Base-by-base conservation (phyloP, 1,284 basidiomycete genomes). In the Pterulicium gracile region DNA sequence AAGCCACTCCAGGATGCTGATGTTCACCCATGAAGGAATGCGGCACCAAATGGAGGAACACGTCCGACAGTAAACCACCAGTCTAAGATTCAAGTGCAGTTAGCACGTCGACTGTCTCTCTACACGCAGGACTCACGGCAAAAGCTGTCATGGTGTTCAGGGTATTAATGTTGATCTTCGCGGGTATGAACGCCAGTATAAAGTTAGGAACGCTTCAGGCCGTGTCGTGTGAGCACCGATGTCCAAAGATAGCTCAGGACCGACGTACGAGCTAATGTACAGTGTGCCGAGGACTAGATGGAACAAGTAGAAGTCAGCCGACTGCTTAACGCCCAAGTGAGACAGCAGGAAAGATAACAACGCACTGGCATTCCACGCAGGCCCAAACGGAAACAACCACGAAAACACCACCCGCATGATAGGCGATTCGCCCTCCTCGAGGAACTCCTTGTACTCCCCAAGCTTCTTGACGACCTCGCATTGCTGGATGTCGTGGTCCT, bases 121-220 rank as follows among this genome's bases (percentile, higher is more conserved):
- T 49, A 41, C 18, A 52, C 18, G 41, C 46, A 47, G 50, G 45
- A 61, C 78, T 61, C 58, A 86, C 84, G 51, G 86, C 85, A 59
- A 88, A 88, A 5, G 85, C 84, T 34, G 86, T 92, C 88, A 93
- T 92, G 4, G 86, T 91, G 58, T 92, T 92, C 47, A 93, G 71
- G 39, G 87, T 90, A 58, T 88, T 73, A 13, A 75, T 71, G 62
- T 84, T 80, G 55, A 93, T 88, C 59, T 89, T 71, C 42, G 86
- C 82, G 19, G 89, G 89, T 52, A 93, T 92, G 59, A 91, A 89
- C 4, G 87, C 83, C 43, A 94, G 80, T 54, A 94, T 90, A 56
- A 93, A 88, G 67, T 94, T 94, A 45, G 89, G 90, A 47, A 92
- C 77, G 36, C 88, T 90, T 60, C 44, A 49, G 56, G 51, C 49